Conservation (phyloP, 129 eudicot genomes). For the Helichrysum umbraculigerum region DNA sequence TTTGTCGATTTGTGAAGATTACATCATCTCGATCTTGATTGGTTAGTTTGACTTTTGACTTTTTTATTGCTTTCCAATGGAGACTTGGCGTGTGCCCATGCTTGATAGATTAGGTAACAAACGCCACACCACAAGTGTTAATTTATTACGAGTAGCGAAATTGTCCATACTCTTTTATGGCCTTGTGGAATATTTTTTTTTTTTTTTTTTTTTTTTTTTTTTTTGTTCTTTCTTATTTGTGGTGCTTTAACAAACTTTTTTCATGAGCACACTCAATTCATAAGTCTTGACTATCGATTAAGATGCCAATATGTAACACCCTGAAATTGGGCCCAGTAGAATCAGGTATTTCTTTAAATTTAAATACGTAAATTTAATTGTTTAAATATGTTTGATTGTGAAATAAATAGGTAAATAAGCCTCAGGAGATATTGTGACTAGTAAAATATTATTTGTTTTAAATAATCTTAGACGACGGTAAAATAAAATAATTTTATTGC, state of each 20-base stretch:
- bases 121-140: constrained; percentile 33
- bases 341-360: too few relatives aligned
- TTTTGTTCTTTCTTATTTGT: constrained; percentile 34
- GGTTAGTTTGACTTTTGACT: constrained; percentile 55
- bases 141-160: too few relatives aligned
- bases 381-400: too few relatives aligned
- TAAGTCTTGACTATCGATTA: constrained; percentile 7
- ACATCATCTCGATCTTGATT: constrained; percentile 41
- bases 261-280: constrained; percentile 31
- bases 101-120: constrained; percentile 36
- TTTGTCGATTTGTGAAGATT: constrained; percentile 50
- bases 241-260: constrained; percentile 56
- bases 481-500: too few relatives aligned
- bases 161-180: constrained; percentile 7
- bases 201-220: background rate
- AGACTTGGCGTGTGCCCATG: constrained; percentile 39
- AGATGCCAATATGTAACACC: too few relatives aligned
- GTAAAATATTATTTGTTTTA: too few relatives aligned
- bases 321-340: too few relatives aligned
- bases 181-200: constrained; percentile 25
- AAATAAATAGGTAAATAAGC: too few relatives aligned
- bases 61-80: constrained; percentile 34
- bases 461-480: too few relatives aligned
- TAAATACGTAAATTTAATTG: too few relatives aligned
- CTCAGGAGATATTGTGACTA: too few relatives aligned